phyloP scores from a whole-genome alignment of 2,329 filamentous ascomycete genomes.

The Aspergillus latus region DNA sequence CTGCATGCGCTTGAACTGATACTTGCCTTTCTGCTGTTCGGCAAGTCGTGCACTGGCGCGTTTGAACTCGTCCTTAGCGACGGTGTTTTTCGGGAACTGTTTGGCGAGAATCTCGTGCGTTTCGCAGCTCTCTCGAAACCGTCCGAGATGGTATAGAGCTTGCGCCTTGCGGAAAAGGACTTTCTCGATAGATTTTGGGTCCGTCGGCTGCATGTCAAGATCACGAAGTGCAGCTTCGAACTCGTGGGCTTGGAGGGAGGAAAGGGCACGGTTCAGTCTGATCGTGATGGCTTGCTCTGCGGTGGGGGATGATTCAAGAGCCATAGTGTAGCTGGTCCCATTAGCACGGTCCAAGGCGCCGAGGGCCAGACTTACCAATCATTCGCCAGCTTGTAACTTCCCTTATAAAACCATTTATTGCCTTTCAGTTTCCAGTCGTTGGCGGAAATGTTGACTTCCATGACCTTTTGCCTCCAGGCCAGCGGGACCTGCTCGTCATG shows the following conservation, averaged over 20 bases:
- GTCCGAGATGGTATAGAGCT: constrained; percentile 46
- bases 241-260: constrained; percentile 30
- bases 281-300: constrained; percentile 34
- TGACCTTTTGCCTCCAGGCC: constrained; percentile 31
- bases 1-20: constrained; percentile 28
- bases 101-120: constrained; percentile 35
- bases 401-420: constrained; percentile 29
- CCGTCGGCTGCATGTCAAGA: constrained; percentile 21
- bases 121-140: constrained; percentile 40
- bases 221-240: constrained; percentile 40
- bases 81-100: constrained; percentile 37
- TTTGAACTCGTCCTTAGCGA: constrained; percentile 30
- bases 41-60: constrained; percentile 26
- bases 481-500: constrained; percentile 43
- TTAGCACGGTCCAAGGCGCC: constrained; percentile 7
- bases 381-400: constrained; percentile 22
- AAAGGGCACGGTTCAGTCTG: constrained; percentile 40
- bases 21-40: constrained; percentile 23
- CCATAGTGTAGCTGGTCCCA: constrained; percentile 38
- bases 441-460: constrained; percentile 10
- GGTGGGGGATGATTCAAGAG: constrained; percentile 36
- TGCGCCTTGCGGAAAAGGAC: constrained; percentile 46
- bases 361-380: constrained; percentile 26
- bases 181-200: constrained; percentile 40
- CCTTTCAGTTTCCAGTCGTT: constrained; percentile 27